These are phyloP conservation scores for Thymus quinquecostatus DNA, from an alignment of 257 asterid genomes.

Conservation along the genomic window DNA sequence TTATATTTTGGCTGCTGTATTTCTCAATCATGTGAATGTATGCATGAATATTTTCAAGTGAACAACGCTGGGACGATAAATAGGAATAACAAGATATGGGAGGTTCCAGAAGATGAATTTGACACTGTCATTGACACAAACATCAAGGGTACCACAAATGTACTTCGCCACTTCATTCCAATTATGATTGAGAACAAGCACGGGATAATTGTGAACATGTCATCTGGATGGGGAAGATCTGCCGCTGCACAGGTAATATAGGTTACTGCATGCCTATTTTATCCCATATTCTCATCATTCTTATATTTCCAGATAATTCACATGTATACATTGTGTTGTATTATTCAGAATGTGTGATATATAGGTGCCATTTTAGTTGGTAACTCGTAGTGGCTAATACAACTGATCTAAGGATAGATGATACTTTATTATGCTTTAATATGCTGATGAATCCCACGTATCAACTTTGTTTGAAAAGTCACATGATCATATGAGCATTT, in stretches of 20 bases:
- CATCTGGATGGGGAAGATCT: conserved; percentile 99
- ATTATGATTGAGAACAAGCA: conserved; percentile 81
- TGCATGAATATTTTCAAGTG: conserved; percentile 48
- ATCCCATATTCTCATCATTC: not conserved
- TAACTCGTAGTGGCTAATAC: conserved; percentile 17
- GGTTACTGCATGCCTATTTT: conserved; percentile 6
- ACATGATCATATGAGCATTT: conserved; percentile 12
- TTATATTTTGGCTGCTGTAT: not conserved
- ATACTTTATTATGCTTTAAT: conserved; percentile 20
- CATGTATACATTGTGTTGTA: not conserved
- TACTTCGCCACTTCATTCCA: conserved; percentile 89
- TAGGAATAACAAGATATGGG: conserved; percentile 87
- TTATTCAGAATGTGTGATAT: conserved; percentile 1
- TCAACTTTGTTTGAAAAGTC: not conserved
- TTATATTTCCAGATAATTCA: not conserved
- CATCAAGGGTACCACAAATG: conserved; percentile 78
- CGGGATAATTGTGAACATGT: conserved; percentile 86
- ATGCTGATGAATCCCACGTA: not conserved
- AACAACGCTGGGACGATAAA: conserved; percentile 97
- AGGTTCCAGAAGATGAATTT: conserved; percentile 84
- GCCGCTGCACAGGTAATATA: conserved; percentile 92
- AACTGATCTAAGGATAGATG: conserved; percentile 22
- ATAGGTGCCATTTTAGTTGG: conserved; percentile 26
- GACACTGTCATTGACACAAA: conserved; percentile 89
- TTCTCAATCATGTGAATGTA: conserved; percentile 19